phyloP scores from a whole-genome alignment of 2,329 filamentous ascomycete species.

The Fusarium proliferatum region DNA sequence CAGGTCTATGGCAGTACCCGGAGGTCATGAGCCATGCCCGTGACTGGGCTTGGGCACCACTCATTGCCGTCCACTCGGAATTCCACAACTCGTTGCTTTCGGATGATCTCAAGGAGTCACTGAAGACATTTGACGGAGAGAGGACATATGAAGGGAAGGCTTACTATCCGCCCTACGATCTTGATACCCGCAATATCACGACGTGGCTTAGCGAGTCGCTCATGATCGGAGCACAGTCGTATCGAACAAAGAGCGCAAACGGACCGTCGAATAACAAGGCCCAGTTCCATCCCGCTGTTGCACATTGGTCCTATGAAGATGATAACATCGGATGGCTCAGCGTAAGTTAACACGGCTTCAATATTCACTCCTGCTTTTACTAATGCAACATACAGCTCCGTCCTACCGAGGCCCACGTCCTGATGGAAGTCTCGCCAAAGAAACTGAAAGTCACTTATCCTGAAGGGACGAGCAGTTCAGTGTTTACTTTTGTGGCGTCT shows the following conservation, averaged over 20 bases:
- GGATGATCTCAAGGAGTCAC: slow-evolving; percentile 47
- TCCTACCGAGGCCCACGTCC: slow-evolving; percentile 3
- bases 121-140: slow-evolving; percentile 7
- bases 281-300: slow-evolving; percentile 15
- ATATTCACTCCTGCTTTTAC: accelerated
- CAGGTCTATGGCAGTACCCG: slow-evolving; percentile 39
- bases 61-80: slow-evolving; percentile 63
- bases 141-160: slow-evolving; percentile 10
- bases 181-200: slow-evolving; percentile 67
- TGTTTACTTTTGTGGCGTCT: slow-evolving; percentile 16
- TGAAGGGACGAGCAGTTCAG: not conserved
- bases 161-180: slow-evolving; percentile 39
- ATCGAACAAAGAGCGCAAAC: not conserved
- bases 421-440: slow-evolving; percentile 12
- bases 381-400: not conserved
- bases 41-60: slow-evolving; percentile 66
- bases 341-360: not conserved
- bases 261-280: slow-evolving; percentile 18
- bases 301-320: slow-evolving; percentile 13
- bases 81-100: slow-evolving; percentile 61
- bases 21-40: slow-evolving; percentile 66
- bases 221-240: slow-evolving; percentile 66
- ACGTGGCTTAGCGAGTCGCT: slow-evolving; percentile 65
- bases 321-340: slow-evolving; percentile 15
- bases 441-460: slow-evolving; percentile 9